phyloP scores from a whole-genome alignment of 2,329 filamentous ascomycete genomes.

The Coniochaeta sp. region DNA sequence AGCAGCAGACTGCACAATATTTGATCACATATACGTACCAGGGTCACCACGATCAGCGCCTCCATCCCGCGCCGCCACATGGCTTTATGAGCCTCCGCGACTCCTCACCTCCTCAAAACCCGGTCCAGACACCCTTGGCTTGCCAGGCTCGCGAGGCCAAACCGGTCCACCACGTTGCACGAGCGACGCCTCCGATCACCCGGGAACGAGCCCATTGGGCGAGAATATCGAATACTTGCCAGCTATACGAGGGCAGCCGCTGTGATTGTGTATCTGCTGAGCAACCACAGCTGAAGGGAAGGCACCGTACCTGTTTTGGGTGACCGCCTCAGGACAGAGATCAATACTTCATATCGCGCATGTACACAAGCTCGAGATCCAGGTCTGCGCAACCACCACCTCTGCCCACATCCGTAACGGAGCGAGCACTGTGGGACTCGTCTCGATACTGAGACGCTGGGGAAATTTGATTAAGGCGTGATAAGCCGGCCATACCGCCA shows the following conservation, averaged over 20 bases:
- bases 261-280: slow-evolving; percentile 17
- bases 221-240: slow-evolving; percentile 11
- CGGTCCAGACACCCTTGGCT: slow-evolving; percentile 8
- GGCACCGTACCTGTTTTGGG: slow-evolving; percentile 3
- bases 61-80: slow-evolving; percentile 9
- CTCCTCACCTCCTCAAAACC: background rate
- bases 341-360: slow-evolving; percentile 15
- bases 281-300: slow-evolving; percentile 4
- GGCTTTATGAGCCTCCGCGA: background rate
- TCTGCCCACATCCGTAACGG: background rate
- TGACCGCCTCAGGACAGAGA: slow-evolving; percentile 6
- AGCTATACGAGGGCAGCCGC: slow-evolving; percentile 25
- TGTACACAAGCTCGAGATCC: slow-evolving; percentile 5
- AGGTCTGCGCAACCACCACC: background rate
- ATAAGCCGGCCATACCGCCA: background rate
- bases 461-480: background rate
- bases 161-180: slow-evolving; percentile 20
- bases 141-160: slow-evolving; percentile 3
- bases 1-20: slow-evolving; percentile 11
- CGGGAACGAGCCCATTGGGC: slow-evolving; percentile 24
- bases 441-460: background rate
- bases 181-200: slow-evolving; percentile 21
- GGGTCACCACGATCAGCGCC: slow-evolving; percentile 10
- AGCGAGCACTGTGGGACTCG: background rate
- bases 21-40: slow-evolving; percentile 9